Percentiles rank a stretch among this genome's conserved stretches.
Conservation (phyloP, 1,139 yeast genomes). For the Lizanozyma gosingica region DNA sequence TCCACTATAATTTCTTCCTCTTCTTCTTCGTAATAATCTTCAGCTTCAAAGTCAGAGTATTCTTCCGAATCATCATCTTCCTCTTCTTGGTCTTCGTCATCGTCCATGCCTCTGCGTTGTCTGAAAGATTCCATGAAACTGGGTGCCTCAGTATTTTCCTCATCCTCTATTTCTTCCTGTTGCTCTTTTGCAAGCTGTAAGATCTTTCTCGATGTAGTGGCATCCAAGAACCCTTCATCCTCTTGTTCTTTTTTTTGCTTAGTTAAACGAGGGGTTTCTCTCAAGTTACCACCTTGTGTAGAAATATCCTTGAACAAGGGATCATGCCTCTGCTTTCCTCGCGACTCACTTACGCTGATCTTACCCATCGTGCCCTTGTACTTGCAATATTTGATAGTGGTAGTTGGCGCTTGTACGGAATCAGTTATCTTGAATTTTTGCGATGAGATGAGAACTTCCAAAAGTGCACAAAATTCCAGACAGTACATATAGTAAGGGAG, state of each 20-base stretch:
- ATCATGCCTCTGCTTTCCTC: conserved; percentile 53
- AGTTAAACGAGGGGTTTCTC: conserved; percentile 25
- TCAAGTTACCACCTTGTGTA: conserved; percentile 62
- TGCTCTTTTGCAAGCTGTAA: conserved; percentile 84
- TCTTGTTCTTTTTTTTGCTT: conserved; percentile 30
- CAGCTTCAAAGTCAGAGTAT: conserved; percentile 40
- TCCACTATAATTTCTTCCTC: conserved; percentile 57
- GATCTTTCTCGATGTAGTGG: conserved; percentile 76
- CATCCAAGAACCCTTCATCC: conserved; percentile 66
- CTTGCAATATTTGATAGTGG: not conserved
- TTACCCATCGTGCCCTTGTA: conserved; percentile 46
- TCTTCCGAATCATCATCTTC: conserved; percentile 27
- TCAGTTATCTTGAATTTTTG: not conserved
- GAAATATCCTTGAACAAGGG: conserved; percentile 75
- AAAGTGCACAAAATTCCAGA: no score
- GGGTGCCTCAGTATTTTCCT: conserved; percentile 31
- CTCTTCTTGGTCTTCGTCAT: conserved; percentile 24
- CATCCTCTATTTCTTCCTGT: conserved; percentile 75
- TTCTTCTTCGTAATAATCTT: conserved; percentile 34
- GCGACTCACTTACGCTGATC: conserved; percentile 39
- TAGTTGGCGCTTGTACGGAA: not conserved
- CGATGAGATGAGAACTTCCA: not conserved
- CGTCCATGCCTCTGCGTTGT: conserved; percentile 16
- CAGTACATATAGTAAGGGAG: no score
- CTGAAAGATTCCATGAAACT: conserved; percentile 18